Base-by-base conservation (phyloP, 2,329 filamentous ascomycete genomes). In the Hypoxylon sp. region DNA sequence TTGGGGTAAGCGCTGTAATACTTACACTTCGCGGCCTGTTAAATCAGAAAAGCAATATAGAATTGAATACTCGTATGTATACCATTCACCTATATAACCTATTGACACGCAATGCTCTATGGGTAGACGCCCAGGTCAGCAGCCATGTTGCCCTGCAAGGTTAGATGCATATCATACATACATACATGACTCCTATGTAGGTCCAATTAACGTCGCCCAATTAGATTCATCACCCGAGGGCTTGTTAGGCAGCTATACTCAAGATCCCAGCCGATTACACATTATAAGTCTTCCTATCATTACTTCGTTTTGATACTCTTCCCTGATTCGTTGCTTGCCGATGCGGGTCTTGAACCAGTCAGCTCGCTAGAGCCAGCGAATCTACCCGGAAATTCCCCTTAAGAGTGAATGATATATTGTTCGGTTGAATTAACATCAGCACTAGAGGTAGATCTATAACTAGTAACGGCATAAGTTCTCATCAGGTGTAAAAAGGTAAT, bases 91-190 rank as follows among this genome's bases (percentile, higher is more conserved):
- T 14, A 24, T 44, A 44, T 19, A 3, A 35, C 13, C 31, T 22
- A 52, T 26, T n/a, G 5, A 47, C 9, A 13, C 17, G 52, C 11
- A 26, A 29, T 50, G n/a, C 3, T n/a, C 47, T n/a, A 17, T 22
- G 26, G 14, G 14, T 39, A 39, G 14, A 5, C 5, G 22, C 3
- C 14, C 5, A 19, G 17, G 19, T 2, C 19, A n/a, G 48, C 19
- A 52, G 29, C 10, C 47, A 50, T 22, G 46, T 46, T 47, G n/a
- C 17, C 39, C 5, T 56, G 42, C 44, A 24, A 58, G 44, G 46
- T 39, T 19, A 11, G 11, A 57, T 57, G 54, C 54, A 35, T 35
- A n/a, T n/a, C 54, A 57, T 57, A 57, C 39, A 31, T 57, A 56
- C 29, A 22, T 56, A 39, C 37, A 31, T 33, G 13, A 22, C 31